These are phyloP conservation scores for Laetiporus sulphureus DNA, from an alignment of 1,284 basidiomycete species.

Conservation along the genomic window DNA sequence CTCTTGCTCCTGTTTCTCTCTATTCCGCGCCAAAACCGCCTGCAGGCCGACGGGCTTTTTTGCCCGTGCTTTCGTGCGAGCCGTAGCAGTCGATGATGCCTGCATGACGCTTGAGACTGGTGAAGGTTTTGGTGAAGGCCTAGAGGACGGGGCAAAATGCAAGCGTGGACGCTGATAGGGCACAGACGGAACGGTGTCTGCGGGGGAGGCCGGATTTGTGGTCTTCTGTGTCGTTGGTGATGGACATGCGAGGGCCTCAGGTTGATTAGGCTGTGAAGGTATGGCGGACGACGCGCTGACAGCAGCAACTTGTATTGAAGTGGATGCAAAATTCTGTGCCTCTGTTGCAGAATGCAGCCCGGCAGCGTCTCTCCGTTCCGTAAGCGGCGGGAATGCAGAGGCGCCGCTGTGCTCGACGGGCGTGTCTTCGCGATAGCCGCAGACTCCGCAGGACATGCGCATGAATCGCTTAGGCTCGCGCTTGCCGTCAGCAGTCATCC, in stretches of 20 bases:
- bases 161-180: background rate
- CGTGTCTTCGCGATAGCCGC: conserved; percentile 19
- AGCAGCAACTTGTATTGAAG: too few relatives aligned
- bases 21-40: conserved; percentile 55
- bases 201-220: background rate
- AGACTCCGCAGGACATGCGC: conserved; percentile 19
- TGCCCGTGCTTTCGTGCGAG: conserved; percentile 24
- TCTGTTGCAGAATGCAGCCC: background rate
- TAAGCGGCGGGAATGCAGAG: conserved; percentile 11
- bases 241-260: background rate
- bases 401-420: conserved; percentile 11
- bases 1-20: conserved; percentile 36
- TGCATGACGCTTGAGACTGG: background rate
- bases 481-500: conserved; percentile 4
- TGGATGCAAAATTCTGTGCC: too few relatives aligned
- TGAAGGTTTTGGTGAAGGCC: background rate
- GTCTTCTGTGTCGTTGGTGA: background rate
- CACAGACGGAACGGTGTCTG: background rate
- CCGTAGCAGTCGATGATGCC: background rate
- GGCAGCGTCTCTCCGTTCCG: conserved; percentile 10
- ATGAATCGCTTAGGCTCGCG: conserved; percentile 11
- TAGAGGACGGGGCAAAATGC: background rate
- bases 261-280: background rate
- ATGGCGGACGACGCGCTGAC: too few relatives aligned
- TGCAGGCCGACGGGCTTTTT: conserved; percentile 48